Conservation (phyloP, 2,329 filamentous ascomycete species). For the Pyricularia grisea region DNA sequence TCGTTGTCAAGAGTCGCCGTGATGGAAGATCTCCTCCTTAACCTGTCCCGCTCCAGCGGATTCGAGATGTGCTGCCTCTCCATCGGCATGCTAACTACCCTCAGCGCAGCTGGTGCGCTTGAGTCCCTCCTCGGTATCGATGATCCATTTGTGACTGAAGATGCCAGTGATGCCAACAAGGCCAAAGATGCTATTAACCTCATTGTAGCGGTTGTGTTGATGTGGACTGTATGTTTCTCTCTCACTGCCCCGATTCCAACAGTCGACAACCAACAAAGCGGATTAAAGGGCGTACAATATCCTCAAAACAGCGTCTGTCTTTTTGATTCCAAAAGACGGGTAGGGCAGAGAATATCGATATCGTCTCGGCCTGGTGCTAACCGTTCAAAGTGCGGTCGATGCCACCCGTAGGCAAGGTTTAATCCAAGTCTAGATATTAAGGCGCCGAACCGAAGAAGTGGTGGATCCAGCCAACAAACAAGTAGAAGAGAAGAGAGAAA, state of each 20-base stretch:
- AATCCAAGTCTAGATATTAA: neutral
- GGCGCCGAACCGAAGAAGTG: neutral
- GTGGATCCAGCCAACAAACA: neutral
- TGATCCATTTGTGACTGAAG: slow-evolving; percentile 14
- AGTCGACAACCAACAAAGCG: neutral
- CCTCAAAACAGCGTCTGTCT: neutral
- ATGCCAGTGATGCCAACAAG: slow-evolving; percentile 18
- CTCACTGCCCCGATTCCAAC: neutral
- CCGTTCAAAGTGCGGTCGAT: neutral
- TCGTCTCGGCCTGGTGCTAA: neutral
- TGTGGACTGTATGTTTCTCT: neutral
- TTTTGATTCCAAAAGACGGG: neutral
- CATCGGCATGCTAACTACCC: slow-evolving; percentile 35
- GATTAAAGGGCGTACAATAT: neutral
- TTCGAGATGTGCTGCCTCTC: slow-evolving; percentile 29
- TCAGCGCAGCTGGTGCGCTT: slow-evolving; percentile 21
- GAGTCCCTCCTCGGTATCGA: slow-evolving; percentile 17
- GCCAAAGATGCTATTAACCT: slow-evolving; percentile 21
- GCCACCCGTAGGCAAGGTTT: neutral
- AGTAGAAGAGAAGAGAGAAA: neutral
- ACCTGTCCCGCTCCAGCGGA: slow-evolving; percentile 32
- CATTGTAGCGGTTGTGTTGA: slow-evolving; percentile 19
- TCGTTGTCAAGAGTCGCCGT: slow-evolving; percentile 43
- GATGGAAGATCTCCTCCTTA: slow-evolving; percentile 35
- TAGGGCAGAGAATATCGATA: neutral